Evolutionary conservation across 148 eudicot genomes (phyloP).

Genomic region (Cornus suecica): DNA sequence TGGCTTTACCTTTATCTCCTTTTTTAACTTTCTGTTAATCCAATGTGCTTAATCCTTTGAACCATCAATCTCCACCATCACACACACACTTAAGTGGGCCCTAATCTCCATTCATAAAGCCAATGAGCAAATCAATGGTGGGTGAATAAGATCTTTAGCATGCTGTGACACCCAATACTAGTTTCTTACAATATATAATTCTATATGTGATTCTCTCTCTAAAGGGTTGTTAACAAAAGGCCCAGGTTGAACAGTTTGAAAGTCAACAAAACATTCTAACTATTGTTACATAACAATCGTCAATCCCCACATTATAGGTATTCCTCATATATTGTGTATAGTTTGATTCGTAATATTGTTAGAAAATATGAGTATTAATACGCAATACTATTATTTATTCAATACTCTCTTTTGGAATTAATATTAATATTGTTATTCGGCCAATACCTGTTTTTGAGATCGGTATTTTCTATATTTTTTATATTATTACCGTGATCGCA

Average conservation of each 20-base stretch:
- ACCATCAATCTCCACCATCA: background rate
- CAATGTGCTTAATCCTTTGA: background rate
- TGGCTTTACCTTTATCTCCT: background rate
- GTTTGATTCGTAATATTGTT: no score
- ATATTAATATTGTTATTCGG: no score
- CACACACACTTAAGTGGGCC: background rate
- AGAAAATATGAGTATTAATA: no score
- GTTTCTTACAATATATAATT: background rate
- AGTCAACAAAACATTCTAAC: no score
- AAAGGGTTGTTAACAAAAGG: background rate
- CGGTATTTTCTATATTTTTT: no score
- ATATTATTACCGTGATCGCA: no score
- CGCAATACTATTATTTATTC: no score
- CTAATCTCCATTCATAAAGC: background rate
- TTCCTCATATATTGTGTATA: no score
- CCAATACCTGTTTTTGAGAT: no score
- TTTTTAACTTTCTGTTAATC: background rate
- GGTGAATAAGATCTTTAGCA: background rate
- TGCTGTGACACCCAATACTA: background rate
- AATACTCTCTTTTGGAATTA: no score
- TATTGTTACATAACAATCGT: no score
- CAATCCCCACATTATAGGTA: no score
- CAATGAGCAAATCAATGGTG: background rate
- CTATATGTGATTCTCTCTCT: background rate
- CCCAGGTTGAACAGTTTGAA: background rate